Evolutionary conservation across 2,329 filamentous ascomycete genomes (phyloP), one percentile per base, ranked within the genome.

Genomic region (Venturia effusa): DNA sequence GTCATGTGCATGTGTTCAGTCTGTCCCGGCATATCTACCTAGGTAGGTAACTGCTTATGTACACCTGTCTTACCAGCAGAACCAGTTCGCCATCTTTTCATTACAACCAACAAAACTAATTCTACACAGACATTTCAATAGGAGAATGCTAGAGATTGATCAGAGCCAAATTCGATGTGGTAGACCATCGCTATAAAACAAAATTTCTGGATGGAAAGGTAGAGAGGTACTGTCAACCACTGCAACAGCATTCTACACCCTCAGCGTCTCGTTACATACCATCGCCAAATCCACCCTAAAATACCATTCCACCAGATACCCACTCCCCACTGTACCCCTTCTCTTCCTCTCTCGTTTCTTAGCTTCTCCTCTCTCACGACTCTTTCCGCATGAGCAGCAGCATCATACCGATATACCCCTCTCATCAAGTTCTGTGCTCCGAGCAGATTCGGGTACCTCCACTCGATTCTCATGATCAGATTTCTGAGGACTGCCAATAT

Each of bases 391-490:
- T 51, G 45, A 27, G 45, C 45, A 51, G 4, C n/a, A 51, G 45
- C 45, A 67, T 78, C 74, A 67, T 77, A 79, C 3, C 72, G 75
- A 67, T 77, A 78, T n/a, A 75, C 70, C 17, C 74, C 72, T 45
- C 75, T 66, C 15, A 76, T 73, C 3, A 71, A 74, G 54, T 67
- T 67, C 6, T 75, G 74, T 66, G 77, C 74, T 0, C 72, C 73
- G 64, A 77, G 77, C 30, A 78, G 69, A 65, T 78, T 78, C 24
- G 72, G 68, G 66, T 74, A 24, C 73, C 71, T 7, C 73, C 74
- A 24, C 69, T 66, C 40, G 76, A 60, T 67, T 75, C 75, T 3
- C 75, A 77, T 77, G 5, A 72, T 70, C 15, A 68, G 64, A 66
- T 78, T 73, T 41, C 76, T 70, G 7, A 72, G 73, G 62, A 70